phyloP scores from a whole-genome alignment of 208 protist species.

The Leptomonas pyrrhocoris region DNA sequence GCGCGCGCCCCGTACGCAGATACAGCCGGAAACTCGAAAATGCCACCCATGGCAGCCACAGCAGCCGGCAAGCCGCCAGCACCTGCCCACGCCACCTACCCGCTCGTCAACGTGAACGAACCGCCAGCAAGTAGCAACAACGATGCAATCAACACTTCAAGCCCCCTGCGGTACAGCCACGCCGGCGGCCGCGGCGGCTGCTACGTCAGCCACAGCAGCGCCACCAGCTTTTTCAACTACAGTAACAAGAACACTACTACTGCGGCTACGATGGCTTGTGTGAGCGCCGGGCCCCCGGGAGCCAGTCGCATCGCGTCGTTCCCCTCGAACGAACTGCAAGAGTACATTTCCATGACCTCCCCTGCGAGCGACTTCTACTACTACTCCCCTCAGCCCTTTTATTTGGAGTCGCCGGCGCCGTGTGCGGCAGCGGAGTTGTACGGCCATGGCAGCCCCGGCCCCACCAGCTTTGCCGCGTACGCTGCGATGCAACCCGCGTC shows the following conservation, averaged over 20 bases:
- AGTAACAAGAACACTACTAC: neutral
- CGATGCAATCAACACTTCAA: neutral
- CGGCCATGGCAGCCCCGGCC: neutral
- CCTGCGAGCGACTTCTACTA: conserved; percentile 23
- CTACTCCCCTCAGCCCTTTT: conserved; percentile 18
- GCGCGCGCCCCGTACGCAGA: neutral
- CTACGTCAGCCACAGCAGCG: conserved; percentile 18
- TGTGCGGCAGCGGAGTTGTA: conserved; percentile 27
- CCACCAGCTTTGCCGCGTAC: neutral
- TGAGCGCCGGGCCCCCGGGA: neutral
- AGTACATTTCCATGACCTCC: conserved; percentile 21
- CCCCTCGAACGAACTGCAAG: conserved; percentile 19
- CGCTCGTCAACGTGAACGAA: neutral
- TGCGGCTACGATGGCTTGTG: neutral
- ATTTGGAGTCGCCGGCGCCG: conserved; percentile 23
- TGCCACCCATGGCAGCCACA: neutral
- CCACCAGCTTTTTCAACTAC: conserved; percentile 7
- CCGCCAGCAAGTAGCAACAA: neutral
- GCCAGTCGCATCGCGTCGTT: conserved; percentile 1
- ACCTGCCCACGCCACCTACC: neutral
- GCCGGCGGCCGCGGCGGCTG: neutral
- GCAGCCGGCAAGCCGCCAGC: neutral
- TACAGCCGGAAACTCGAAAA: neutral
- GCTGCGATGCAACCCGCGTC: neutral
- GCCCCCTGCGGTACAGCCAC: conserved; percentile 4